A percentile compares a stretch with the other conserved stretches of the same genome.
Evolutionary conservation across 2,329 filamentous ascomycete species (phyloP).

Genomic region (Nigrograna mackinnonii): DNA sequence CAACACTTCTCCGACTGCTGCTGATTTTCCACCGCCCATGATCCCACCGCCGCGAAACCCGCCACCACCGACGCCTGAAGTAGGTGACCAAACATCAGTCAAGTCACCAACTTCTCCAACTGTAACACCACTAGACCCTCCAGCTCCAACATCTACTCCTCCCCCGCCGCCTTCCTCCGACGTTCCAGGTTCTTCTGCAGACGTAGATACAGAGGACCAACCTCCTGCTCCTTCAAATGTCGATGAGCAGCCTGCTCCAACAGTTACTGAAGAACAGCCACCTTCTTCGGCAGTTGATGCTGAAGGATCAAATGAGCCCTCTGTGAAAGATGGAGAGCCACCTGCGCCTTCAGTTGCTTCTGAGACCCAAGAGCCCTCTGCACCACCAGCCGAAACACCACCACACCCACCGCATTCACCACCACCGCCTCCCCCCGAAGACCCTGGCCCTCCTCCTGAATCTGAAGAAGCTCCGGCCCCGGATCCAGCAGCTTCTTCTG

Average conservation of each 20-base stretch:
- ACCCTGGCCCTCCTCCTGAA: not conserved
- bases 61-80: conserved; percentile 8
- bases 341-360: too few relatives aligned
- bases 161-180: too few relatives aligned
- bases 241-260: too few relatives aligned
- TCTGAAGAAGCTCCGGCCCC: too few relatives aligned
- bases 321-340: too few relatives aligned
- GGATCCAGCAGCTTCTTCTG: not conserved
- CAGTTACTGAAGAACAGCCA: too few relatives aligned
- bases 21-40: conserved; percentile 43
- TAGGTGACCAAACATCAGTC: conserved; percentile 5
- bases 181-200: too few relatives aligned
- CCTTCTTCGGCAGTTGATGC: too few relatives aligned
- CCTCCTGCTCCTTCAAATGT: too few relatives aligned
- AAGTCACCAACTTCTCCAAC: conserved; percentile 16
- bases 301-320: too few relatives aligned
- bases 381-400: not conserved
- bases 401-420: not conserved
- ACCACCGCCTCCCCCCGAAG: not conserved
- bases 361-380: not conserved
- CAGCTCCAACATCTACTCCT: conserved; percentile 7
- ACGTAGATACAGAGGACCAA: too few relatives aligned
- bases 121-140: conserved; percentile 2
- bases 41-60: conserved; percentile 35
- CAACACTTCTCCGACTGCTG: conserved; percentile 38